Percentiles rank a stretch among this genome's conserved stretches.
Conservation (phyloP, 148 eudicot genomes). For the Cornus kousa region DNA sequence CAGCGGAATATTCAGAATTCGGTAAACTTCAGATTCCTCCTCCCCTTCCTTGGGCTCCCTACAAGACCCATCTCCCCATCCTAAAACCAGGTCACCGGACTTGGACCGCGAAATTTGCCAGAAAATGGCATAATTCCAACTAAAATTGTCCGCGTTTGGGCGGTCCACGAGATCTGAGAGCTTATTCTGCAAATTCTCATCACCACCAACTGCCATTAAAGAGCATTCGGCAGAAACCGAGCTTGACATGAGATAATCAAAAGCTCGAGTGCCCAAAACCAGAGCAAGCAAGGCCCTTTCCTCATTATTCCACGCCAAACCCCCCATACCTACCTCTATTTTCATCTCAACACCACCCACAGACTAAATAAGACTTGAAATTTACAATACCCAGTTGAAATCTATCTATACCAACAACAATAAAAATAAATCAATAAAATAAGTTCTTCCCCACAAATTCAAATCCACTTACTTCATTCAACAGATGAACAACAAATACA, state of each 20-base stretch:
- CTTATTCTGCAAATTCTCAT: conserved; percentile 70
- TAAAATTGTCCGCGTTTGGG: conserved; percentile 49
- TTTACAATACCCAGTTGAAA: conserved; percentile 6
- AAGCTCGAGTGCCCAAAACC: conserved; percentile 70
- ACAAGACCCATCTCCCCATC: conserved; percentile 97
- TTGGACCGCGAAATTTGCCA: conserved; percentile 80
- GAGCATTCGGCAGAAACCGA: conserved; percentile 68
- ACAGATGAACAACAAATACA: neutral
- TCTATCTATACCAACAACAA: neutral
- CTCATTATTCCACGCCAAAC: conserved; percentile 55
- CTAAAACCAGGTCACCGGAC: conserved; percentile 65
- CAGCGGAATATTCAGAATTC: conserved; percentile 38
- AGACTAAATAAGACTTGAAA: neutral
- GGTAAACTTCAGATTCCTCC: conserved; percentile 53
- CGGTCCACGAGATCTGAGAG: conserved; percentile 84
- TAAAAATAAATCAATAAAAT: neutral
- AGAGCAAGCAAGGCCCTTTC: conserved; percentile 75
- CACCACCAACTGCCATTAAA: conserved; percentile 49
- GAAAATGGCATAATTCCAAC: conserved; percentile 95
- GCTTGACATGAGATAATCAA: conserved; percentile 64
- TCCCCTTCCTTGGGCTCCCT: conserved; percentile 80
- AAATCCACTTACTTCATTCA: neutral
- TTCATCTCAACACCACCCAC: conserved; percentile 26
- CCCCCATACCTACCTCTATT: conserved; percentile 41
- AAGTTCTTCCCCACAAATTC: neutral